phyloP scores from a whole-genome alignment of 2,329 filamentous ascomycete species.

The Epichloe coenophiala region DNA sequence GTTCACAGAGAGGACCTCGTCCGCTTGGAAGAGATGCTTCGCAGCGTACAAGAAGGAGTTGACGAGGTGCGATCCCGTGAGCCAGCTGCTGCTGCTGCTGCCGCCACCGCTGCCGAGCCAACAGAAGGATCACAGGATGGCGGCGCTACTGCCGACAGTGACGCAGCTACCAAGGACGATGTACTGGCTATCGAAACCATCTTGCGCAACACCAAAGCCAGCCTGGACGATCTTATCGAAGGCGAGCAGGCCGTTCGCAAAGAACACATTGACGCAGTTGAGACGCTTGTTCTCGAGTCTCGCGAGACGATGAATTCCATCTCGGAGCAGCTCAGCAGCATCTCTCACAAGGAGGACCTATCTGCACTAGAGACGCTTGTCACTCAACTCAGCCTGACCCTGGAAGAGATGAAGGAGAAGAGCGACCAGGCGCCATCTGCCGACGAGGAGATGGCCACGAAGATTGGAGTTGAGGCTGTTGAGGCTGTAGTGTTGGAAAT shows the following conservation, averaged over 20 bases:
- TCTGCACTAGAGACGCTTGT: constrained; percentile 63
- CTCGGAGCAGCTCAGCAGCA: constrained; percentile 51
- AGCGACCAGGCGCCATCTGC: constrained; percentile 36
- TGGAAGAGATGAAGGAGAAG: constrained; percentile 60
- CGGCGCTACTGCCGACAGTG: constrained; percentile 10
- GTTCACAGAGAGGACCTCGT: constrained; percentile 40
- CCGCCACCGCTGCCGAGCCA: constrained; percentile 8
- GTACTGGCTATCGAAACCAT: constrained; percentile 85
- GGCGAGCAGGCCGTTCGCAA: constrained; percentile 56
- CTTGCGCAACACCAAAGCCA: constrained; percentile 76
- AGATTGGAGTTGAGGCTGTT: constrained; percentile 70
- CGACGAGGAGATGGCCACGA: constrained; percentile 54
- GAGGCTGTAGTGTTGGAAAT: constrained; percentile 74
- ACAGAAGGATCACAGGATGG: constrained; percentile 10
- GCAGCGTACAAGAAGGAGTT: constrained; percentile 33
- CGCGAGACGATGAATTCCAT: constrained; percentile 59
- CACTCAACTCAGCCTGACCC: constrained; percentile 57
- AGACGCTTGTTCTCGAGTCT: constrained; percentile 54
- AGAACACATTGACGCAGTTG: constrained; percentile 52
- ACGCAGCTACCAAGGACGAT: constrained; percentile 53
- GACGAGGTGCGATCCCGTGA: constrained; percentile 28
- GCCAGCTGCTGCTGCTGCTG: constrained; percentile 1
- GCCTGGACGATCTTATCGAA: constrained; percentile 68
- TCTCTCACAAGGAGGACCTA: constrained; percentile 68
- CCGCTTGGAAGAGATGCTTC: constrained; percentile 39